These are phyloP conservation scores for Grosmannia penicillata DNA, from an alignment of 2,329 filamentous ascomycete species.

Conservation along the genomic window DNA sequence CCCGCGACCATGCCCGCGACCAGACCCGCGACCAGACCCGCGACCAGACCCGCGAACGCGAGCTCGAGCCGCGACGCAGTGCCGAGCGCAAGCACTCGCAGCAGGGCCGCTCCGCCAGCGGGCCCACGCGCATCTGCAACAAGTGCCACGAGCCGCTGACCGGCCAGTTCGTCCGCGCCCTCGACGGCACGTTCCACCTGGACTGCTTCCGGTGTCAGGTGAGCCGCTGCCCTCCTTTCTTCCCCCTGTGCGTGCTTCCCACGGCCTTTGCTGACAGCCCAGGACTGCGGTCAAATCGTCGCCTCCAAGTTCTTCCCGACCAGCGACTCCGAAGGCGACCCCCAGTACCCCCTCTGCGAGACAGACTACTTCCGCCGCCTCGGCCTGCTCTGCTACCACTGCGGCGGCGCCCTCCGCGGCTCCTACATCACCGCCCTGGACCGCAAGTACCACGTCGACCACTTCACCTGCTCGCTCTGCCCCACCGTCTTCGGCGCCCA, in stretches of 20 bases:
- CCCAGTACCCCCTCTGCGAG: slow-evolving; percentile 91
- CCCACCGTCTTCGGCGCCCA: slow-evolving; percentile 96
- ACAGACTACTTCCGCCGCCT: slow-evolving; percentile 93
- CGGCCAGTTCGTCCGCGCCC: slow-evolving; percentile 87
- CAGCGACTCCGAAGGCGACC: slow-evolving; percentile 71
- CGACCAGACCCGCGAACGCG: slow-evolving; percentile 15
- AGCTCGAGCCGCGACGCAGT: slow-evolving; percentile 25
- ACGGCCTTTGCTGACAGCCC: slow-evolving; percentile 15
- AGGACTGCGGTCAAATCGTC: slow-evolving; percentile 96
- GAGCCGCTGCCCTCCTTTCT: no score
- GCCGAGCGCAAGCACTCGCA: slow-evolving; percentile 33
- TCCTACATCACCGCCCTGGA: slow-evolving; percentile 97
- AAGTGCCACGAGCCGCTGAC: slow-evolving; percentile 82
- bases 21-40: slow-evolving; percentile 16
- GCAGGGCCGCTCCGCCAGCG: slow-evolving; percentile 35
- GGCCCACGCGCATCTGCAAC: slow-evolving; percentile 55
- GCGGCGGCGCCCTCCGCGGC: slow-evolving; percentile 79
- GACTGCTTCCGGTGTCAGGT: slow-evolving; percentile 97
- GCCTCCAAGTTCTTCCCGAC: slow-evolving; percentile 98
- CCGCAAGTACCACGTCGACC: slow-evolving; percentile 96
- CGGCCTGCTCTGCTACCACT: slow-evolving; percentile 80
- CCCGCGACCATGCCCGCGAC: no score
- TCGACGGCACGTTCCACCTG: slow-evolving; percentile 88
- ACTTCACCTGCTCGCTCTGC: slow-evolving; percentile 96
- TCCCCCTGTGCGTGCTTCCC: no score